phyloP scores from a whole-genome alignment of 2,329 filamentous ascomycete species.

The Seiridium cupressi region DNA sequence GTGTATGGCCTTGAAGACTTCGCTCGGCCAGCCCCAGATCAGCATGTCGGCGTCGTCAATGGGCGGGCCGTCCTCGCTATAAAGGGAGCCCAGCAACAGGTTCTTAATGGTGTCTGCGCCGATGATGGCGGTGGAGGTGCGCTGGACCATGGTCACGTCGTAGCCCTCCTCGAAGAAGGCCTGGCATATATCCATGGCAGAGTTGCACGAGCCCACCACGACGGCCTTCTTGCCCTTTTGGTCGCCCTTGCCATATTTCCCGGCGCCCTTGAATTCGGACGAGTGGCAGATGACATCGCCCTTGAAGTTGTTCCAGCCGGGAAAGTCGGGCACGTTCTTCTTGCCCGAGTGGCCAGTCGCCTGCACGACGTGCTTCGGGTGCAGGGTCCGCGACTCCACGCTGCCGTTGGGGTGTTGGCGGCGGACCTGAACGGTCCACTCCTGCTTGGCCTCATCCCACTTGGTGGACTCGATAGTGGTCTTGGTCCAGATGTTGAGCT shows the following conservation, averaged over 20 bases:
- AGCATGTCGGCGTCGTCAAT: constrained; percentile 9
- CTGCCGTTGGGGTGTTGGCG: constrained; percentile 3
- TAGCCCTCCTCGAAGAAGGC: constrained; percentile 6
- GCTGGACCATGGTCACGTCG: constrained; percentile 9
- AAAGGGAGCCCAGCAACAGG: constrained; percentile 7
- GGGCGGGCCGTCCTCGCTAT: constrained; percentile 5
- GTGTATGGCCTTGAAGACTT: constrained; percentile 9
- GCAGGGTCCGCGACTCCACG: constrained; percentile 47
- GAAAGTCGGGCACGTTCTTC: constrained; percentile 54
- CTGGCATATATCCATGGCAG: constrained; percentile 33
- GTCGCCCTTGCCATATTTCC: constrained; percentile 22
- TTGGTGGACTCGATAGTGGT: constrained; percentile 42
- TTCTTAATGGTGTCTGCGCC: constrained; percentile 5
- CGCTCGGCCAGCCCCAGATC: constrained; percentile 7
- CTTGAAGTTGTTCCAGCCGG: constrained; percentile 46
- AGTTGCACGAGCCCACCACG: constrained; percentile 54
- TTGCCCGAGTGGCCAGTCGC: constrained; percentile 65
- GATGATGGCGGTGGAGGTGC: background rate
- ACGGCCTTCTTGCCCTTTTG: constrained; percentile 43
- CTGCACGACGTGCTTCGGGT: constrained; percentile 60
- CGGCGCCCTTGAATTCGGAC: constrained; percentile 45
- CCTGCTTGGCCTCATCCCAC: constrained; percentile 29
- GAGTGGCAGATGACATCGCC: constrained; percentile 45
- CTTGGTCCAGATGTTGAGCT: constrained; percentile 63
- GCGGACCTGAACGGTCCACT: constrained; percentile 44